These are phyloP conservation scores for Aspergillus nomiae DNA, from an alignment of 2,329 filamentous ascomycete genomes.

Conservation along the genomic window DNA sequence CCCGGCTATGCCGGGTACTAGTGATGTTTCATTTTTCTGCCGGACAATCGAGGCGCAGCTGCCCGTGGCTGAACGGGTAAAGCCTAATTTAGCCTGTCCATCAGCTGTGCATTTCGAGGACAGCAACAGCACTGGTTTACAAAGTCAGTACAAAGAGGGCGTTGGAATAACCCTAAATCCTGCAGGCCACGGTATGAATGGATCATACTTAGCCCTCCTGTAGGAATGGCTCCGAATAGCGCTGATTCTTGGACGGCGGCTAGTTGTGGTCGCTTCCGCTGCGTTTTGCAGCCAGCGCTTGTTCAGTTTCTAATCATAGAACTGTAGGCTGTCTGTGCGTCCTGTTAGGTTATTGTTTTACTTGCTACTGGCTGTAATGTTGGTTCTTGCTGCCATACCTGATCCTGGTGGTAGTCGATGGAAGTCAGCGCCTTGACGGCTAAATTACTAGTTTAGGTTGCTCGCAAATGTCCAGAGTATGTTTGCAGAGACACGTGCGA, in stretches of 20 bases:
- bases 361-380: not conserved
- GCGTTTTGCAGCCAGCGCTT: slow-evolving; percentile 8
- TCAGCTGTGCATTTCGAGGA: not conserved
- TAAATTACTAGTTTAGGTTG: not conserved
- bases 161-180: slow-evolving; percentile 1
- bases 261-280: slow-evolving; percentile 1
- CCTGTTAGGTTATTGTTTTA: not conserved
- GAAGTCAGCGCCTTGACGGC: not conserved
- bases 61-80: not conserved
- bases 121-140: not conserved
- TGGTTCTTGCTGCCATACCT: not conserved
- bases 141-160: not conserved
- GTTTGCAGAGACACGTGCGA: not conserved
- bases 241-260: slow-evolving; percentile 5
- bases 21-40: not conserved
- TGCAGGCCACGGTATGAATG: not conserved
- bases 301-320: slow-evolving; percentile 18
- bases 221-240: not conserved
- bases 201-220: not conserved
- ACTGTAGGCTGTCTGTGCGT: slow-evolving; percentile 10
- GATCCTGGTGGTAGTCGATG: not conserved
- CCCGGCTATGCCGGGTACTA: not conserved
- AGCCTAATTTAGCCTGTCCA: not conserved
- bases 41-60: not conserved
- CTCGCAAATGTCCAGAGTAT: not conserved